Conservation (phyloP, 148 eudicot genomes). For the Vaccinium darrowii region DNA sequence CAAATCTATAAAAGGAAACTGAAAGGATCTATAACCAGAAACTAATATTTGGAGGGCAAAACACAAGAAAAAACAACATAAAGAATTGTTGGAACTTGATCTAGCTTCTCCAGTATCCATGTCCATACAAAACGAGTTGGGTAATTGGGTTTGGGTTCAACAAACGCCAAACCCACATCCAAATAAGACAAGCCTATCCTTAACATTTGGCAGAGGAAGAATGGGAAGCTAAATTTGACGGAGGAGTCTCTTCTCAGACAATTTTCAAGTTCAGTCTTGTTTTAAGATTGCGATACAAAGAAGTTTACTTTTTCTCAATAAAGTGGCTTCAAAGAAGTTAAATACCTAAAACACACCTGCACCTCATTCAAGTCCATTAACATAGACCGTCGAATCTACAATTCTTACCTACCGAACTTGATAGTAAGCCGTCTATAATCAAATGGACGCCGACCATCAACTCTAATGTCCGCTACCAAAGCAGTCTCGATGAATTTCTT, state of each 20-base stretch:
- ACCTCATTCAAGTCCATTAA: neutral
- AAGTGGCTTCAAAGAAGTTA: neutral
- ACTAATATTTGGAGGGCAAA: neutral
- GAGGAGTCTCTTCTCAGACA: neutral
- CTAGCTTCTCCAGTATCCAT: neutral
- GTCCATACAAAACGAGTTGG: neutral
- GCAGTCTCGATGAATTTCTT: conserved; percentile 80
- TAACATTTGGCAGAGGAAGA: neutral
- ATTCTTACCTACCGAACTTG: conserved; percentile 75
- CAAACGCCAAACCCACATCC: neutral
- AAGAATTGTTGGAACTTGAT: neutral
- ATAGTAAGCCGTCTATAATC: conserved; percentile 73
- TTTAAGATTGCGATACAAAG: neutral
- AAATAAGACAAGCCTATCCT: neutral
- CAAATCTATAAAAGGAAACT: neutral
- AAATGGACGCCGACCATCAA: conserved; percentile 81
- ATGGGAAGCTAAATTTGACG: neutral
- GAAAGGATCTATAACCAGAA: neutral
- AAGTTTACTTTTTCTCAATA: neutral
- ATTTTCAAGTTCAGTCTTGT: neutral
- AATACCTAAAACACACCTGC: neutral
- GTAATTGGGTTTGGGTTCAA: neutral
- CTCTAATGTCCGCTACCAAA: conserved; percentile 61
- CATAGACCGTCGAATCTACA: neutral
- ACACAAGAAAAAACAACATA: neutral